Evolutionary conservation across 2,329 filamentous ascomycete species (phyloP).

Genomic region (Trematosphaeria pertusa): DNA sequence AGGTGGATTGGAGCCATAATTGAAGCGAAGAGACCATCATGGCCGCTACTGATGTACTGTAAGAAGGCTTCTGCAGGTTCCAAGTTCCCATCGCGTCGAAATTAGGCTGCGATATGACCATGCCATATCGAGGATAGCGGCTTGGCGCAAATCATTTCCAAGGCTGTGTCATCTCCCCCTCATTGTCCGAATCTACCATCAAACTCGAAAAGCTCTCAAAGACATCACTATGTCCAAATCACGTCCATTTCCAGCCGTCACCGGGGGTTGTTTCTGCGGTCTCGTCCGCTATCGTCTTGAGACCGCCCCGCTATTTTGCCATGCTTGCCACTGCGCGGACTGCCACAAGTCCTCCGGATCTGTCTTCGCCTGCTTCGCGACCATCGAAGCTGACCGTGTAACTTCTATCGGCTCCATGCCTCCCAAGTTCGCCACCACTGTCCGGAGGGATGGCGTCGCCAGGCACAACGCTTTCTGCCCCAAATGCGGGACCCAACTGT

Average conservation of each 20-base stretch:
- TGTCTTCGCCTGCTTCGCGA: conserved; percentile 28
- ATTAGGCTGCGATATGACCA: no score
- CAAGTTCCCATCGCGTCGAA: no score
- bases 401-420: conserved; percentile 19
- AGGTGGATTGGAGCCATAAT: no score
- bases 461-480: conserved; percentile 24
- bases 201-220: background rate
- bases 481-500: conserved; percentile 29
- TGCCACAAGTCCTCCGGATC: conserved; percentile 36
- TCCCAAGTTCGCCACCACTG: conserved; percentile 13
- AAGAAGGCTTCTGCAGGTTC: no score
- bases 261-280: conserved; percentile 36
- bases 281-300: conserved; percentile 33
- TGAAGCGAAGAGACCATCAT: no score
- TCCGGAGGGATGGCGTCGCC: background rate
- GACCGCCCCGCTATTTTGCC: conserved; percentile 36
- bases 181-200: no score
- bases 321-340: conserved; percentile 40
- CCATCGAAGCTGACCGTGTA: conserved; percentile 35
- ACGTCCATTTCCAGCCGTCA: conserved; percentile 36
- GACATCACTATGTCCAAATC: conserved; percentile 17
- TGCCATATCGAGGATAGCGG: no score
- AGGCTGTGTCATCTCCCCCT: no score
- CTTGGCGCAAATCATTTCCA: no score
- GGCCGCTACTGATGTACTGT: no score